Evolutionary conservation across 352 stramenopile genomes (phyloP).

Genomic region (Phytophthora uliginosa): DNA sequence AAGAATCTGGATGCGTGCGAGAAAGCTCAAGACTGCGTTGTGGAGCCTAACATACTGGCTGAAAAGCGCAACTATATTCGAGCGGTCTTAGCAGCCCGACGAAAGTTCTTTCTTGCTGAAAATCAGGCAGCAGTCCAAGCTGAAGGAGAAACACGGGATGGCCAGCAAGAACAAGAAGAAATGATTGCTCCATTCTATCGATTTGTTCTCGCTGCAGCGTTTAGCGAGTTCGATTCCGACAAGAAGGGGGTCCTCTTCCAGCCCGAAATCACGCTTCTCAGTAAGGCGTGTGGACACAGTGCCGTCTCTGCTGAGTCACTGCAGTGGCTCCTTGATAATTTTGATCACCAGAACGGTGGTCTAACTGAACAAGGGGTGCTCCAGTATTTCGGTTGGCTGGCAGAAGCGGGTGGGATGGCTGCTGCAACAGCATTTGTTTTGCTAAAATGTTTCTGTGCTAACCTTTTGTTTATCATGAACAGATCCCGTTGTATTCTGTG

Average conservation of each 20-base stretch:
- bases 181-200: slow-evolving; percentile 70
- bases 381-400: slow-evolving; percentile 79
- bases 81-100: slow-evolving; percentile 47
- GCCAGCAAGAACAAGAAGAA: slow-evolving; percentile 36
- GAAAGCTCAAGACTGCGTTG: slow-evolving; percentile 6
- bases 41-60: slow-evolving; percentile 1
- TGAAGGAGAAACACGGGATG: slow-evolving; percentile 11
- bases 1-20: slow-evolving; percentile 43
- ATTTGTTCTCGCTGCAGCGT: slow-evolving; percentile 67
- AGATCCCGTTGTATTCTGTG: slow-evolving; percentile 71
- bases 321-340: slow-evolving; percentile 65
- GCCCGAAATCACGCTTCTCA: slow-evolving; percentile 52
- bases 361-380: slow-evolving; percentile 70
- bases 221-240: slow-evolving; percentile 53
- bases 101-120: slow-evolving; percentile 73
- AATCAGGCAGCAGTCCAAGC: slow-evolving; percentile 1
- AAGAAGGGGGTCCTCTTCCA: slow-evolving; percentile 42
- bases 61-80: slow-evolving; percentile 54
- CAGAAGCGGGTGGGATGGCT: slow-evolving; percentile 55
- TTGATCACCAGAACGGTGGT: slow-evolving; percentile 47
- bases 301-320: slow-evolving; percentile 41
- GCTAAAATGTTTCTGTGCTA: background rate
- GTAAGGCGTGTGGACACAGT: slow-evolving; percentile 45
- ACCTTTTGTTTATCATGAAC: background rate
- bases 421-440: background rate